Evolutionary conservation across 352 stramenopile species (phyloP), one percentile per base, ranked within the genome.

Genomic region (Phytophthora cactorum): DNA sequence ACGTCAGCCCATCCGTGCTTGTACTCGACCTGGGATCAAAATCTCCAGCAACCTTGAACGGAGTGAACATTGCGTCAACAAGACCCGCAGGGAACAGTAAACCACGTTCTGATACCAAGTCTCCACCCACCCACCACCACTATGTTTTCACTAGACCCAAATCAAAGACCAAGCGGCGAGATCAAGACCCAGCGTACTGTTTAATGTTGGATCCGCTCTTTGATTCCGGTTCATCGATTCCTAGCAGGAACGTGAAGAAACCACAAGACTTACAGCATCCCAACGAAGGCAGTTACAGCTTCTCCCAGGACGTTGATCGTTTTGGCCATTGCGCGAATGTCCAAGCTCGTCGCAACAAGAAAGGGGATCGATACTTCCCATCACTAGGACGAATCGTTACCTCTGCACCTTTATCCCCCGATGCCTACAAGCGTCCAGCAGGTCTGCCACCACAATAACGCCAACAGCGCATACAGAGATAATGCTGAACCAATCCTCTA

Each of bases 131-230:
- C 31, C 52, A 64, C 29, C 54, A 69, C 25, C 72, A 60, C 50
- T 89, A 82, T 59, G 70, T 78, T 1, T 91, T 92, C 55, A 80
- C 82, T 22, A 71, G 74, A 32, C 78, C 77, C 29, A 85, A 82
- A 51, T 45, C 62, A 8, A 72, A 57, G 12, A 71, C 38, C 6
- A 82, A 72, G 31, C 54, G 52, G 11, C 62, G 44, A 22, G 47
- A 62, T 14, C 57, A 70, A 12, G 72, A 81, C 22, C 63, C 69
- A 31, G 65, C 41, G 3, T 69, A 70, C 11, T 63, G 52, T 12
- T 68, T 91, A 27, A 91, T 91, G 82, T 73, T 93, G 8, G 85
- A 93, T 45, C 82, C 82, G 11, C 72, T 91, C 2, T 93, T 91
- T 63, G 77, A 87, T 34, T 71, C 72, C 11, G 58, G 4, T 60